Evolutionary conservation across 2,329 filamentous ascomycete genomes (phyloP).

Genomic region (Diaporthe eres): DNA sequence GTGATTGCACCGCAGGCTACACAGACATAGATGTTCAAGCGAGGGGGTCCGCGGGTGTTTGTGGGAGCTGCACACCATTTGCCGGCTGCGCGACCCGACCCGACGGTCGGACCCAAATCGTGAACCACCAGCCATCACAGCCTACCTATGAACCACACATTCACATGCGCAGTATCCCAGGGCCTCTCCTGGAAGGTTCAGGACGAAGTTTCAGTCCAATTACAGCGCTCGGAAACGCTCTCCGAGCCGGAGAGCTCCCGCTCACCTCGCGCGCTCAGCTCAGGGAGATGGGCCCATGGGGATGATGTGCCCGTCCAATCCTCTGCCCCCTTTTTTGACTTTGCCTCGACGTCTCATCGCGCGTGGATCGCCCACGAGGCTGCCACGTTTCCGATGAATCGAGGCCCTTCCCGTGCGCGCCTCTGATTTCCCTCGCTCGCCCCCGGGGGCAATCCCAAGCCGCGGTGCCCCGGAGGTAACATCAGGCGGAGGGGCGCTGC

Average conservation of each 20-base stretch:
- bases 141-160: not conserved
- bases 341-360: conserved; percentile 27
- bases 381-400: conserved; percentile 33
- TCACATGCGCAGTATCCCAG: conserved; percentile 2
- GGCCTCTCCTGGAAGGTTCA: conserved; percentile 19
- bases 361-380: conserved; percentile 32
- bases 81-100: conserved; percentile 26
- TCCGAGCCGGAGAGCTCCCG: conserved; percentile 14
- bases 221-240: conserved; percentile 14
- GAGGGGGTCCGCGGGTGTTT: conserved; percentile 11
- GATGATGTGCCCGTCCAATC: not conserved
- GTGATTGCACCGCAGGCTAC: conserved; percentile 19
- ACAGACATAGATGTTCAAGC: conserved; percentile 5
- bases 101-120: conserved; percentile 25
- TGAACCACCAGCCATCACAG: conserved; percentile 1
- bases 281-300: not conserved
- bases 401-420: conserved; percentile 12
- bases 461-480: not conserved
- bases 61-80: conserved; percentile 17
- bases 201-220: conserved; percentile 23
- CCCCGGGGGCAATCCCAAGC: conserved; percentile 7
- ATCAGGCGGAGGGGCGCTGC: not conserved
- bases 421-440: not conserved
- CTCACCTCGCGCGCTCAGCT: conserved; percentile 6
- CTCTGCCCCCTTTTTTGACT: conserved; percentile 6